phyloP scores from a whole-genome alignment of 257 asterid genomes.

The Linaria vulgaris region DNA sequence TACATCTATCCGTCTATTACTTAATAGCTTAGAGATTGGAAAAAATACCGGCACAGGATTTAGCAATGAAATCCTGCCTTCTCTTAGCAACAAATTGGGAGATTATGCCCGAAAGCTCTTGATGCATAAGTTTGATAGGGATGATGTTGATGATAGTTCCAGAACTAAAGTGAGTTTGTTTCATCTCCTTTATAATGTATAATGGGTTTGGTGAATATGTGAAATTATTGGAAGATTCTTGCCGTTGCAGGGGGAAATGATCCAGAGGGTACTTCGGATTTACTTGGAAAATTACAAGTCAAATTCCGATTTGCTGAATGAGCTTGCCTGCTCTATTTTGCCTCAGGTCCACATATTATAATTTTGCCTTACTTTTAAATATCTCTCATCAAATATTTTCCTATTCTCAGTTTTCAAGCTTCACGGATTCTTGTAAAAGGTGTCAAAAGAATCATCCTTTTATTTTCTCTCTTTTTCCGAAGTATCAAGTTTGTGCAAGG shows the following conservation, averaged over 20 bases:
- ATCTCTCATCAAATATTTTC: not conserved
- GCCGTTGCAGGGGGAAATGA: constrained; percentile 69
- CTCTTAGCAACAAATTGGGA: constrained; percentile 62
- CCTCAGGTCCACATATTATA: constrained; percentile 54
- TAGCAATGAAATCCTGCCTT: constrained; percentile 51
- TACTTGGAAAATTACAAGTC: constrained; percentile 65
- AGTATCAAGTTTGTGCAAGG: not conserved
- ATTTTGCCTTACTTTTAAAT: not conserved
- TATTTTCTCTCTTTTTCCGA: constrained; percentile 12
- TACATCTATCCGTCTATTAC: constrained; percentile 54
- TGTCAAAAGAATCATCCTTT: constrained; percentile 3
- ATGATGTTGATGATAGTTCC: constrained; percentile 44
- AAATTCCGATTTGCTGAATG: constrained; percentile 59
- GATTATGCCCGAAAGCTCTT: constrained; percentile 59
- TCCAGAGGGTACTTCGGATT: constrained; percentile 76
- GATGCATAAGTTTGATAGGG: constrained; percentile 59
- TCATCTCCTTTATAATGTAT: constrained; percentile 22
- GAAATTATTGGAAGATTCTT: constrained; percentile 13
- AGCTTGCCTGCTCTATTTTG: constrained; percentile 66
- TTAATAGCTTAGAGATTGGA: constrained; percentile 41
- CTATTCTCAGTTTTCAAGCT: not conserved
- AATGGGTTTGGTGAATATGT: constrained; percentile 19
- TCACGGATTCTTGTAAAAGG: not conserved
- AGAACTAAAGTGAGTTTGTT: constrained; percentile 54
- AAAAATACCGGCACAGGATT: constrained; percentile 37